Conservation (phyloP, 2,329 filamentous ascomycete genomes). For the Acrocalymma vagum region DNA sequence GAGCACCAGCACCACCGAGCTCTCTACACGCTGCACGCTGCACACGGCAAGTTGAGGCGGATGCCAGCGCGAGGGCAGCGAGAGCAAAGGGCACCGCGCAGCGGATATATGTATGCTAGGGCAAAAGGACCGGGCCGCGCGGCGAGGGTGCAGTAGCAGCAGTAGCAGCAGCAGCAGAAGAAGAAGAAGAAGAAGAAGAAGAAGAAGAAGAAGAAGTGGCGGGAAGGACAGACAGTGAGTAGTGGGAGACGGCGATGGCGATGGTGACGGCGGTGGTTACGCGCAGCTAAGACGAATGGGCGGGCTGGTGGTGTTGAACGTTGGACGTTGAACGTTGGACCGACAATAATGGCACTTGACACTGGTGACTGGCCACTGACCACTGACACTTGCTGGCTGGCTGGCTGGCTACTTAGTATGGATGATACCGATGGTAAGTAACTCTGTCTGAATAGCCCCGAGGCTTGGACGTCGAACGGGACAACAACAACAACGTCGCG, state of each 20-base stretch:
- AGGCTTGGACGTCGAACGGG: no score
- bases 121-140: constrained; percentile 32
- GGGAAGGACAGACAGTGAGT: constrained; percentile 27
- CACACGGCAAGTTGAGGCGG: constrained; percentile 9
- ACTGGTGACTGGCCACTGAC: no score
- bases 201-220: constrained; percentile 32
- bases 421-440: no score
- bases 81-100: constrained; percentile 23
- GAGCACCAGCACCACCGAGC: no score
- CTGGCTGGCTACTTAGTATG: no score
- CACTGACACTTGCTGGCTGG: no score
- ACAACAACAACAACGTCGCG: no score
- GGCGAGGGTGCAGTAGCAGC: constrained; percentile 28
- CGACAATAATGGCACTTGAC: no score
- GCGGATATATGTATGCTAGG: constrained; percentile 29
- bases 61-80: constrained; percentile 15
- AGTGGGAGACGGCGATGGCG: constrained; percentile 27
- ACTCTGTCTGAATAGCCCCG: no score
- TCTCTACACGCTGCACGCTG: no score
- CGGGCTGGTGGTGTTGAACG: background rate
- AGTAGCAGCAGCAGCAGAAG: no score
- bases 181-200: constrained; percentile 25
- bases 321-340: no score
- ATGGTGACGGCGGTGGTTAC: constrained; percentile 2
- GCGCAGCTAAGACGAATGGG: background rate